Evolutionary conservation across 2,329 filamentous ascomycete genomes (phyloP), one percentile per base, ranked within the genome.

Genomic region (Emergomyces africanus): DNA sequence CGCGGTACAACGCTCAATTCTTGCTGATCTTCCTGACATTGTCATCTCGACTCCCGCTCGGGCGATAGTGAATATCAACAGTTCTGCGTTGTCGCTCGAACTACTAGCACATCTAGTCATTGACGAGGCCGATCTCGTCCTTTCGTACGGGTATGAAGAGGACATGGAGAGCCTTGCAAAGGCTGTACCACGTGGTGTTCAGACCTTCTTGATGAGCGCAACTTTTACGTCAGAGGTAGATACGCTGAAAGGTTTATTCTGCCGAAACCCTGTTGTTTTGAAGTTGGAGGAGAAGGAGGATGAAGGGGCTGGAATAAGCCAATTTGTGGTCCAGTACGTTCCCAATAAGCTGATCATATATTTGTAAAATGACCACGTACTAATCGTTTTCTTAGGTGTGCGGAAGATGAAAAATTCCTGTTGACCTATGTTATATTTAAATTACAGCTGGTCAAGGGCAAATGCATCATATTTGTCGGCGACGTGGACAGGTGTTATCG

Each of bases 391-490:
- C 23, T 37, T 58, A 87, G 83, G 70, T 95, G 90, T 65, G 89
- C 83, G n/a, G 94, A 99, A 74, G 92, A 97, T 65, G 94, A 97
- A 68, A 99, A 99, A 70, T 99, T 97, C 68, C 76, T 99, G 42
- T 76, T 99, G 49, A 84, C 87, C 20, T 97, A 96, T 68, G 88
- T 96, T 61, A 92, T 97, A 69, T 95, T 96, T 78, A 96, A 96
- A 77, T 81, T 97, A 14, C 88, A 94, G 71, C 78, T 97, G 57
- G 87, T 99, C 69, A 95, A 92, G 72, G 94, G 94, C 63, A 97
- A 97, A 72, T 88, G 87, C 60, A 87, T 90, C 56, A 82, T 90
- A 53, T 90, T 90, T 65, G 90, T 96, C 6, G 86, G 84, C 33
- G 90, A 96, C 65, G 87, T 95, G 58, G 91, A 96, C 73, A 77